Evolutionary conservation across 139 green algal genomes (phyloP), one percentile per base, ranked within the genome.

Genomic region (Pleodorina starrii): DNA sequence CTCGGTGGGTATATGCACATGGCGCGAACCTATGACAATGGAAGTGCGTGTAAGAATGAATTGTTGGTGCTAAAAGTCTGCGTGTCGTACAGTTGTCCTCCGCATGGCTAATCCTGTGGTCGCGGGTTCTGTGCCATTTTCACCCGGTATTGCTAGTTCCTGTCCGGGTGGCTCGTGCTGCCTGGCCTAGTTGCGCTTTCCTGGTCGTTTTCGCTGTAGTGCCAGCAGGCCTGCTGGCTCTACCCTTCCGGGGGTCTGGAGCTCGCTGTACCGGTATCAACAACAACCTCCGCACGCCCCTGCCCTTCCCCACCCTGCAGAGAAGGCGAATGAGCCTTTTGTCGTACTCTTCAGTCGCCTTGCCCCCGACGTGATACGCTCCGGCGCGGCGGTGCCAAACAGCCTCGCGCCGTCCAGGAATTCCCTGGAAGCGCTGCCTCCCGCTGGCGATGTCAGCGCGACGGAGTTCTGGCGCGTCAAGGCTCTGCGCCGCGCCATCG

Each of bases 241-340:
- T n/a, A n/a, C n/a, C n/a, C n/a, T n/a, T n/a, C n/a, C n/a, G n/a
- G n/a, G n/a, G n/a, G n/a, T n/a, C n/a, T n/a, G n/a, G n/a, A n/a
- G n/a, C 54, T 25, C 54, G 7, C 29, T 25, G 9, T 66, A 66
- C 54, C 21, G 54, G 29, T 12, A 4, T 17, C 14, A 60, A 27
- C 54, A 25, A 21, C 54, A 21, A 27, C 54, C 25, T 66, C 21
- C 54, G 29, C 54, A 66, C 25, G 21, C 6, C 6, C 7, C 7
- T 66, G 54, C 54, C 54, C 29, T 12, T 66, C 54, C 35, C 21
- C 17, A 9, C 36, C 69, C 69, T 36, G 21, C 51, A 72, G 77
- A 86, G 63, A 78, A 87, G 35, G 38, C 60, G 25, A 66, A 87
- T n/a, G 81, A 87, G 35, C 81, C 81, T 14, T 32, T 87, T 2